Evolutionary conservation across 805 yeast genomes (phyloP).

Genomic region (Lipomyces starkeyi): DNA sequence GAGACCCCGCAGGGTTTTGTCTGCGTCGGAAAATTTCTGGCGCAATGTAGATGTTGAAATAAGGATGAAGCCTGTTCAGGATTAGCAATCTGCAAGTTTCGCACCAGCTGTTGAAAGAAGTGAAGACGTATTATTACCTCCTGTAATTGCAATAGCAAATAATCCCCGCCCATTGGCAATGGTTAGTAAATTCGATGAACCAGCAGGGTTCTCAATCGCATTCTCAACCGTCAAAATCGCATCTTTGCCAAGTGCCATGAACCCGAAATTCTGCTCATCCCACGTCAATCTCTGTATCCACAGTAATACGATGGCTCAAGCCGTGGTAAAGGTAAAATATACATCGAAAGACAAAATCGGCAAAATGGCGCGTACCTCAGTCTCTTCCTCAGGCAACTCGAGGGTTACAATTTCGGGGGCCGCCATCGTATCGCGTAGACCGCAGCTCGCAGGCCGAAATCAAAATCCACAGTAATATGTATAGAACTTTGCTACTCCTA

Average conservation of each 20-base stretch:
- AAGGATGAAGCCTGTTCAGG: constrained; percentile 27
- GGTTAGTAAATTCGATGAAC: constrained; percentile 37
- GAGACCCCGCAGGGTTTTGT: constrained; percentile 18
- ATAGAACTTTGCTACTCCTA: background rate
- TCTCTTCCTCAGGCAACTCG: constrained; percentile 32
- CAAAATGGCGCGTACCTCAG: constrained; percentile 23
- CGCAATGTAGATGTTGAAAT: constrained; percentile 39
- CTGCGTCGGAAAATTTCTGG: constrained; percentile 19
- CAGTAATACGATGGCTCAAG: background rate
- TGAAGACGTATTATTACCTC: constrained; percentile 20
- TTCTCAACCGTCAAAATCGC: constrained; percentile 21
- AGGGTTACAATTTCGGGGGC: constrained; percentile 20
- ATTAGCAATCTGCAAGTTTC: background rate
- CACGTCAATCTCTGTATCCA: no score
- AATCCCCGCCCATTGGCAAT: constrained; percentile 40
- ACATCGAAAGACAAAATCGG: background rate
- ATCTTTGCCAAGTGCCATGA: constrained; percentile 32
- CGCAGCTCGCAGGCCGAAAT: background rate
- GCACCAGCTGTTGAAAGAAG: background rate
- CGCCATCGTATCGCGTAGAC: constrained; percentile 11
- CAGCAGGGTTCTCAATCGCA: constrained; percentile 24
- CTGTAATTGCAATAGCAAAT: constrained; percentile 40
- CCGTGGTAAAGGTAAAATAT: background rate
- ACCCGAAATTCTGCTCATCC: constrained; percentile 27
- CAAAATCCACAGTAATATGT: background rate